Evolutionary conservation across 2,329 filamentous ascomycete genomes (phyloP).

Genomic region (Didymella exigua): DNA sequence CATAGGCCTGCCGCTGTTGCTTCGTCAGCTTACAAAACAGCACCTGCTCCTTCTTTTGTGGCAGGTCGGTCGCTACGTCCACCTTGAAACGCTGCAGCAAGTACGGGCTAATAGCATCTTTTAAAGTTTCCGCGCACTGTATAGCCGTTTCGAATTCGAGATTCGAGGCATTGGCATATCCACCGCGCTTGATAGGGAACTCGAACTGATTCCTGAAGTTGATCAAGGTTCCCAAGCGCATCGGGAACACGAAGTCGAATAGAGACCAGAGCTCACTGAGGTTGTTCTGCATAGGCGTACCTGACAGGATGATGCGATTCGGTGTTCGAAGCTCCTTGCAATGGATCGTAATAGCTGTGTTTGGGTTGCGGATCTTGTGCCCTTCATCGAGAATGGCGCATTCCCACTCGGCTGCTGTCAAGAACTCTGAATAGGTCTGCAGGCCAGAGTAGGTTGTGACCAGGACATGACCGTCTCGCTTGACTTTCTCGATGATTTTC

Average conservation of each 20-base stretch:
- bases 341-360: constrained; percentile 90
- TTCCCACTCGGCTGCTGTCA: constrained; percentile 86
- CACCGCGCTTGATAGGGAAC: constrained; percentile 88
- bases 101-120: constrained; percentile 92
- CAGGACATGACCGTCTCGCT: constrained; percentile 84
- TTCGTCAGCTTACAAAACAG: constrained; percentile 91
- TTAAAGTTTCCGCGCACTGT: constrained; percentile 90
- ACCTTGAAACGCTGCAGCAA: constrained; percentile 89
- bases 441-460: constrained; percentile 95
- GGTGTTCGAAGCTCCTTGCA: constrained; percentile 92
- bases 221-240: constrained; percentile 89
- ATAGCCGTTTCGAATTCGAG: constrained; percentile 92
- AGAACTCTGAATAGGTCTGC: constrained; percentile 84
- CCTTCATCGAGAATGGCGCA: constrained; percentile 96
- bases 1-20: constrained; percentile 78
- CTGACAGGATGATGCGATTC: constrained; percentile 90
- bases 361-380: constrained; percentile 97
- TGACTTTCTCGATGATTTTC: constrained; percentile 80
- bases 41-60: constrained; percentile 94
- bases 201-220: constrained; percentile 92
- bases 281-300: constrained; percentile 98
- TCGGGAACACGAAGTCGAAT: constrained; percentile 97
- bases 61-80: constrained; percentile 90
- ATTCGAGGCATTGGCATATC: constrained; percentile 94
- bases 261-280: constrained; percentile 93